A percentile compares a stretch with the other conserved stretches of the same genome.
Evolutionary conservation across 2,329 filamentous ascomycete genomes (phyloP).

Genomic region (Sclerotinia trifoliorum): DNA sequence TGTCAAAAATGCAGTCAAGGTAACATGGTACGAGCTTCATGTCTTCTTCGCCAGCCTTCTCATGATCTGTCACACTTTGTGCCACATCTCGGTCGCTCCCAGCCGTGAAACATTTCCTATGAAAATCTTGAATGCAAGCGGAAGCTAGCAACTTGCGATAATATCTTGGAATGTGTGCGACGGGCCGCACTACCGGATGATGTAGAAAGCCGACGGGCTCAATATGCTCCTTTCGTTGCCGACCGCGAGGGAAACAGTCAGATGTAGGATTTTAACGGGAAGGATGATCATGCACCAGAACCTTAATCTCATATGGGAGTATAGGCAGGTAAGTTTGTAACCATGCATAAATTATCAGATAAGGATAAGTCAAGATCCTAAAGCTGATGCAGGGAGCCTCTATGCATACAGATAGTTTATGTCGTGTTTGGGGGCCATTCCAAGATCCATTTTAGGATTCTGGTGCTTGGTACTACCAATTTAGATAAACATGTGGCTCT

Average conservation of each 20-base stretch:
- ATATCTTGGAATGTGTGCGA: slow-evolving; percentile 6
- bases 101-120: neutral
- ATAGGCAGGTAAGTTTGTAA: neutral
- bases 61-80: neutral
- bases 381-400: slow-evolving; percentile 15
- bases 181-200: neutral
- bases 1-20: slow-evolving; percentile 19
- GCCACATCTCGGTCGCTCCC: slow-evolving; percentile 1
- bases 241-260: neutral
- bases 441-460: neutral
- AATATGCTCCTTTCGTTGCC: slow-evolving; percentile 3
- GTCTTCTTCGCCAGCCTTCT: neutral
- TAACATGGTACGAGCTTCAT: slow-evolving; percentile 17
- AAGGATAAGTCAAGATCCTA: neutral
- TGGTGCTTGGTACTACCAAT: slow-evolving; percentile 2
- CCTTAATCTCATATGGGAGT: slow-evolving; percentile 4
- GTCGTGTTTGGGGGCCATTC: neutral
- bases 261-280: slow-evolving; percentile 9
- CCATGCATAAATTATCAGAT: slow-evolving; percentile 1
- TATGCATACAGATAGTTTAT: slow-evolving; percentile 8
- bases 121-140: neutral
- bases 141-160: neutral
- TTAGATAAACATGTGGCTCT: neutral
- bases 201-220: slow-evolving; percentile 6
- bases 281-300: slow-evolving; percentile 2